These are phyloP conservation scores for Musa acuminata DNA, from an alignment of 176 grass and related monocot species.

Conservation along the genomic window DNA sequence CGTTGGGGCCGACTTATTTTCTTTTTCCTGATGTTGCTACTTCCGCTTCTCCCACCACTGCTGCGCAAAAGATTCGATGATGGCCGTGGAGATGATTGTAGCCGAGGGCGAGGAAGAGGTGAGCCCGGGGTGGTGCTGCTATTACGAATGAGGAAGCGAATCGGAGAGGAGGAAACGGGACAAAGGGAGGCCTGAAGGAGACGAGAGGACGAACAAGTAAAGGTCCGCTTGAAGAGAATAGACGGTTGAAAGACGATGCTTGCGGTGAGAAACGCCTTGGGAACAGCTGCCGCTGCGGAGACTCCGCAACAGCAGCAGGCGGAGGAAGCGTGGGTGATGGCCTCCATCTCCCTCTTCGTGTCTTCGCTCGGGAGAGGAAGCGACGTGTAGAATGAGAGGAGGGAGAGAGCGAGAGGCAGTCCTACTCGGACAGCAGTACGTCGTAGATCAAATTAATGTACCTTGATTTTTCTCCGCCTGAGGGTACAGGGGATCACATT, in stretches of 20 bases:
- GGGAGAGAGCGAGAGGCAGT: no score
- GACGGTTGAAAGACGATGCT: not conserved
- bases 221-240: not conserved
- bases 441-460: no score
- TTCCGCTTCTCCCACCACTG: not conserved
- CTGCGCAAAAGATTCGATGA: not conserved
- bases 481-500: no score
- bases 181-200: not conserved
- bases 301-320: slow-evolving; percentile 3
- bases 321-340: not conserved
- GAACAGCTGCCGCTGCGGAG: not conserved
- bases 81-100: no score
- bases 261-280: not conserved
- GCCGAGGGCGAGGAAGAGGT: not conserved
- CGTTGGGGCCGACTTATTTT: slow-evolving; percentile 4
- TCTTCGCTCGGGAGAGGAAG: not conserved
- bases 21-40: not conserved
- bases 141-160: not conserved
- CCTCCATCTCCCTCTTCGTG: not conserved
- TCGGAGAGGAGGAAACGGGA: not conserved
- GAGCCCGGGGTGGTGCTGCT: not conserved
- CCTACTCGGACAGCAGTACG: no score
- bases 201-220: not conserved
- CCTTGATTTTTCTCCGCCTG: no score
- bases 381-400: no score